Percentiles rank a stretch among this genome's conserved stretches.
Conservation (phyloP, 129 eudicot species). For the Dittrichia graveolens region DNA sequence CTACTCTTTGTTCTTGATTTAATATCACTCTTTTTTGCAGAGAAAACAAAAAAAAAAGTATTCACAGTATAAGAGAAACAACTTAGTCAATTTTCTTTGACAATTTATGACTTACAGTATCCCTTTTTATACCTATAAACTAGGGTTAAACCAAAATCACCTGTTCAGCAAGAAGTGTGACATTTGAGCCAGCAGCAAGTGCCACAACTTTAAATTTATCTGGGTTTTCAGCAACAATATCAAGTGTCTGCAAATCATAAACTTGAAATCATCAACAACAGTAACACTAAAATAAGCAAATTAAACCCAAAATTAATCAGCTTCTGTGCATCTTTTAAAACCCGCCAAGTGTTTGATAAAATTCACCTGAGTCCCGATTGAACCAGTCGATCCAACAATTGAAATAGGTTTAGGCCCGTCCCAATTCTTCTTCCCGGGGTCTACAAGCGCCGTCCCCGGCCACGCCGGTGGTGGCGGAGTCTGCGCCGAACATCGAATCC, state of each 20-base stretch:
- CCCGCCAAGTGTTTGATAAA: conserved; percentile 24
- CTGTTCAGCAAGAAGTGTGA: conserved; percentile 99
- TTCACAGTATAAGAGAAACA: too few species aligned
- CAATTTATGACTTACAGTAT: background rate
- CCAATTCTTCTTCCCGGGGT: conserved; percentile 66
- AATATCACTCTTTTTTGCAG: too few species aligned
- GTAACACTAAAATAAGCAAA: background rate
- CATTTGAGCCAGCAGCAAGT: conserved; percentile 98
- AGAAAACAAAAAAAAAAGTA: too few species aligned
- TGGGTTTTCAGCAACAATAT: conserved; percentile 96
- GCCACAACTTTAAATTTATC: conserved; percentile 94
- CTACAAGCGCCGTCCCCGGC: conserved; percentile 71
- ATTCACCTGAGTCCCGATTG: conserved; percentile 91
- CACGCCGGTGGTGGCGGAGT: conserved; percentile 81
- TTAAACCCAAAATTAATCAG: background rate
- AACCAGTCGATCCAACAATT: conserved; percentile 88
- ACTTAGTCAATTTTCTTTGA: background rate
- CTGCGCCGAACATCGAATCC: conserved; percentile 70
- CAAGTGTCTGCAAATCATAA: conserved; percentile 68
- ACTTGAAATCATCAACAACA: conserved; percentile 2
- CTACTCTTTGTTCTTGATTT: too few species aligned
- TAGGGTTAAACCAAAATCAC: conserved; percentile 35
- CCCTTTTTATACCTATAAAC: background rate
- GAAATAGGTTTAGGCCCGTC: conserved; percentile 94
- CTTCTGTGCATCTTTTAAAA: background rate